A percentile compares a stretch with the other conserved stretches of the same genome.
Evolutionary conservation across 2,329 filamentous ascomycete species (phyloP).

Genomic region (Pseudopithomyces maydicus): DNA sequence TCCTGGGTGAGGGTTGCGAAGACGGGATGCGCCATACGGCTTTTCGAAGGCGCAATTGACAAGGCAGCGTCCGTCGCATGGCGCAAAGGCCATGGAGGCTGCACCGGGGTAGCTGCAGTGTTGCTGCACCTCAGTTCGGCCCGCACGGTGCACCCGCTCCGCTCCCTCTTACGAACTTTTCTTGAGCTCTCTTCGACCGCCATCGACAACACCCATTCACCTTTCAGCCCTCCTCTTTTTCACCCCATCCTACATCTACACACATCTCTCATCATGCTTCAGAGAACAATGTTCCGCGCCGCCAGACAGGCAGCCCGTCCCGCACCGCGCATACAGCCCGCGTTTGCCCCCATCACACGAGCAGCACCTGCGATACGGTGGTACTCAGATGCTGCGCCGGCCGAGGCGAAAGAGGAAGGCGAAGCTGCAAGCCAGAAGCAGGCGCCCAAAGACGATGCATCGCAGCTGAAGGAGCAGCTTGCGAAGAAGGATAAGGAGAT

Average conservation of each 20-base stretch:
- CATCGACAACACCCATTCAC: slow-evolving; percentile 18
- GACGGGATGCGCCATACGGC: neutral
- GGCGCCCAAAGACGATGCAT: slow-evolving; percentile 25
- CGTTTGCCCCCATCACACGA: slow-evolving; percentile 44
- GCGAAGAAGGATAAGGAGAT: slow-evolving; percentile 75
- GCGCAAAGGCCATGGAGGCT: slow-evolving; percentile 6
- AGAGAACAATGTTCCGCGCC: slow-evolving; percentile 56
- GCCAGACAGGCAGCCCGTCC: slow-evolving; percentile 50
- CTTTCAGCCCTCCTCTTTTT: slow-evolving; percentile 13
- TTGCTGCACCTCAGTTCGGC: slow-evolving; percentile 9
- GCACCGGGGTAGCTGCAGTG: neutral
- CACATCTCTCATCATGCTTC: slow-evolving; percentile 50
- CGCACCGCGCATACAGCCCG: slow-evolving; percentile 44
- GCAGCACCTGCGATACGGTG: slow-evolving; percentile 45
- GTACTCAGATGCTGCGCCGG: slow-evolving; percentile 54
- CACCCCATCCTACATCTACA: slow-evolving; percentile 4
- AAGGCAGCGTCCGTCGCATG: slow-evolving; percentile 27
- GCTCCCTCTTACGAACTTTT: slow-evolving; percentile 15
- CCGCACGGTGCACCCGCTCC: slow-evolving; percentile 20
- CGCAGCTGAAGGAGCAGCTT: slow-evolving; percentile 64
- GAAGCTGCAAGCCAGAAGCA: slow-evolving; percentile 51
- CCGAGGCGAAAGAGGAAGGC: slow-evolving; percentile 38
- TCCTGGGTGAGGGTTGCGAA: slow-evolving; percentile 1
- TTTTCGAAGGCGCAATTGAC: slow-evolving; percentile 17
- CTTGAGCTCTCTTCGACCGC: slow-evolving; percentile 5